Evolutionary conservation across 129 eudicot genomes (phyloP).

Genomic region (Daucus carota): DNA sequence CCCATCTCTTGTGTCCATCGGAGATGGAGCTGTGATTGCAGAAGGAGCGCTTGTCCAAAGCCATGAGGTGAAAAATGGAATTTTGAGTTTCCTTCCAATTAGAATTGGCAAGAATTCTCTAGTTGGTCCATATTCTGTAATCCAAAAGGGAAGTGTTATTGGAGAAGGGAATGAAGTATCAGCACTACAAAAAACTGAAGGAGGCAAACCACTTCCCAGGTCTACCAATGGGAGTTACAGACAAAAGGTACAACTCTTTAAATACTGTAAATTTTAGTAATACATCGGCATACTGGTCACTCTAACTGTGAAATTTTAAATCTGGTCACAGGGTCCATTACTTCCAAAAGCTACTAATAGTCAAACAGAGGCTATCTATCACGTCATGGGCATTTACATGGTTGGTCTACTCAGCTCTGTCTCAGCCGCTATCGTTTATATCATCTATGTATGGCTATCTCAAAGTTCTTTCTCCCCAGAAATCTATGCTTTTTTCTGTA

Average conservation of each 20-base stretch:
- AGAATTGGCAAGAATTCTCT: conserved; percentile 61
- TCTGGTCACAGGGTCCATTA: conserved; percentile 32
- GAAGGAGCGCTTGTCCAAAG: conserved; percentile 76
- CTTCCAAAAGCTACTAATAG: background rate
- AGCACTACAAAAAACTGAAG: conserved; percentile 49
- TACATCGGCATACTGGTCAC: background rate
- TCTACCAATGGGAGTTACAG: background rate
- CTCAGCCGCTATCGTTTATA: conserved; percentile 56
- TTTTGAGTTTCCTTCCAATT: conserved; percentile 58
- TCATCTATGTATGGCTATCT: conserved; percentile 31
- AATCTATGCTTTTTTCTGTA: conserved; percentile 50
- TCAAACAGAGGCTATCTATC: conserved; percentile 34
- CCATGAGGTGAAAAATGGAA: conserved; percentile 75
- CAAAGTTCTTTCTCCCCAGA: conserved; percentile 37
- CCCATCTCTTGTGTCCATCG: conserved; percentile 73
- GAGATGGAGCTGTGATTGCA: conserved; percentile 64
- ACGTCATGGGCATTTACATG: conserved; percentile 51
- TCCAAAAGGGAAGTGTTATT: conserved; percentile 60
- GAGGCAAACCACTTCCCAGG: conserved; percentile 37
- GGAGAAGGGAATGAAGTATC: conserved; percentile 56
- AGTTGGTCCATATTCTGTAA: conserved; percentile 74
- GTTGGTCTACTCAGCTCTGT: conserved; percentile 61
- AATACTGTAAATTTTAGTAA: no score
- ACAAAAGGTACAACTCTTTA: background rate
- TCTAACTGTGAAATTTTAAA: background rate